Base-by-base conservation (phyloP, 2,329 filamentous ascomycete species). In the Metarhizium rileyi region DNA sequence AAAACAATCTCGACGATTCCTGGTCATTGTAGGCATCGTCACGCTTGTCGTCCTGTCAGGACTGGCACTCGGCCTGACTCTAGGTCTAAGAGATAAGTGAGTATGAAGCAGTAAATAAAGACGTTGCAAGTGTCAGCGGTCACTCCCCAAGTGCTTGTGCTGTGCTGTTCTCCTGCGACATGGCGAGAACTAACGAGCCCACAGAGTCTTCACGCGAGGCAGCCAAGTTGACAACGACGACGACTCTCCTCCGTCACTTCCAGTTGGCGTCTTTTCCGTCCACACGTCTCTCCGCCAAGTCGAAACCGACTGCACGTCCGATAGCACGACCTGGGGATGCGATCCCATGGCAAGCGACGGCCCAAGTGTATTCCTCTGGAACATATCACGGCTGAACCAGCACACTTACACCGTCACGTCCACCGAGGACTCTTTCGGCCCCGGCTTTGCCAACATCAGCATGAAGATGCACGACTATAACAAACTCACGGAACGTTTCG, bases 231-330 rank as follows among this genome's bases (percentile, higher is more conserved):
- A 48, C 3, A 46, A 53, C n/a, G 38, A 30, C 23, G 38, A 50
- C 14, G 30, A 22, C 3, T 38, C 55, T 18, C 41, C 47, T 4
- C 25, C 55, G 10, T 50, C 59, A 20, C 85, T 85, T 57, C 84
- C 83, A 1, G 66, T 75, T 1, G 84, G 83, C 5, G 73, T 76
- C n/a, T 86, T 80, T 62, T 70, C 76, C 35, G 70, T 87, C 56
- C 69, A 74, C 6, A 80, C 80, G 22, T 76, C 75, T 51, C 75
- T 87, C 36, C 68, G 72, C 46, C 74, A 69, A 5, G 65, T 74
- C 2, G 65, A 67, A 16, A 75, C 77, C 6, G 70, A 70, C 45
- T 87, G 84, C 64, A 82, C 80, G 1, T 72, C 76, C 14, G 74
- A 78, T 55, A 55, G 75, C 0, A 65, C 70, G 4, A 80, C 80